These are phyloP conservation scores for Fusarium sp. DNA, from an alignment of 2,329 filamentous ascomycete genomes.

Conservation along the genomic window DNA sequence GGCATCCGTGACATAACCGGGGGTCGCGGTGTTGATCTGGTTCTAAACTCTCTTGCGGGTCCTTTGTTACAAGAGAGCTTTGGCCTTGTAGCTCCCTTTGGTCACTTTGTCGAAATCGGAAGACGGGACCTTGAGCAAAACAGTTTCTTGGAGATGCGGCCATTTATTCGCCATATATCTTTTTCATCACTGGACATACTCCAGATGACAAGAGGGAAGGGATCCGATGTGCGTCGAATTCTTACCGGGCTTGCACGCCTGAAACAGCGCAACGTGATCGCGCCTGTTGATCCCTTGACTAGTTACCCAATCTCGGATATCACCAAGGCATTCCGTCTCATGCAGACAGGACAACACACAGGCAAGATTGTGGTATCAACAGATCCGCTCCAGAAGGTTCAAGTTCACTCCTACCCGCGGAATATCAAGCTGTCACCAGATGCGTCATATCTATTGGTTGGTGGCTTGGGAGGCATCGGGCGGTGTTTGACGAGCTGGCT, in stretches of 20 bases:
- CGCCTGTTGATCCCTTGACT: neutral
- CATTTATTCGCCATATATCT: neutral
- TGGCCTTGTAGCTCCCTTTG: neutral
- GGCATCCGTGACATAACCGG: neutral
- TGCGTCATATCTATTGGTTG: neutral
- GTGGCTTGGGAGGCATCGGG: neutral
- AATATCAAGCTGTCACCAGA: neutral
- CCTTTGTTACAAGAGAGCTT: neutral
- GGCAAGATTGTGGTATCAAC: neutral
- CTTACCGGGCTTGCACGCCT: neutral
- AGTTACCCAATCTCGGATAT: neutral
- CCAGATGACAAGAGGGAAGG: neutral
- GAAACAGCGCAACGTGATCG: neutral
- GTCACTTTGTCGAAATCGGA: neutral
- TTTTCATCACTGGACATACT: neutral
- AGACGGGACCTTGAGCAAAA: neutral
- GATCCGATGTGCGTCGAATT: neutral
- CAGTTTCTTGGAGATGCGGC: neutral
- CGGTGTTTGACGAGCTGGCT: neutral
- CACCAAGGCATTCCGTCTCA: neutral
- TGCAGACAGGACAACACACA: neutral
- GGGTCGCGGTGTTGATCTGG: neutral
- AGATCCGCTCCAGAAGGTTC: neutral
- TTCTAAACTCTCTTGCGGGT: neutral
- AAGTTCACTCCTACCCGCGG: neutral